These are phyloP conservation scores for Penicillium antarcticum DNA, from an alignment of 495 filamentous ascomycete species.

Conservation along the genomic window DNA sequence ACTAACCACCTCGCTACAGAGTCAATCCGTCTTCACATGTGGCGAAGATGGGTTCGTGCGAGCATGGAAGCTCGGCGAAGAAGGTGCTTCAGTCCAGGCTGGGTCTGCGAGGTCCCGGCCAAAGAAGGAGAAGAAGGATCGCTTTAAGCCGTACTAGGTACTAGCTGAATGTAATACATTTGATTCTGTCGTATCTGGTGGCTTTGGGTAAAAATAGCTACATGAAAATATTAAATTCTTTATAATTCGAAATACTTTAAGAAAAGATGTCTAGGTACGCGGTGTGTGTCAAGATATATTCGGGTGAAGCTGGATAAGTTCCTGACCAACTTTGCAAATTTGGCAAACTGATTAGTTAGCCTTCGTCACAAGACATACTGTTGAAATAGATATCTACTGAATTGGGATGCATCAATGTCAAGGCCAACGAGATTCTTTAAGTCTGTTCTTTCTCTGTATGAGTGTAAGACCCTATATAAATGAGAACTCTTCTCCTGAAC, in stretches of 20 bases:
- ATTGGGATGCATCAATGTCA: too few relatives aligned
- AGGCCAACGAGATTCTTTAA: too few relatives aligned
- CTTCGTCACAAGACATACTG: too few relatives aligned
- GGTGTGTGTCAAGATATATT: too few relatives aligned
- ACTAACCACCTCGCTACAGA: slow-evolving; percentile 29
- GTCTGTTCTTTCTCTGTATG: too few relatives aligned
- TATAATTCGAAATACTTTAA: too few relatives aligned
- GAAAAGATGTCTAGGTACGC: too few relatives aligned
- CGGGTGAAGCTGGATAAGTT: background rate
- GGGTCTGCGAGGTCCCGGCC: slow-evolving; percentile 22
- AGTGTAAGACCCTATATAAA: too few relatives aligned
- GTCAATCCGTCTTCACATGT: slow-evolving; percentile 66
- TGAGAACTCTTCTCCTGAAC: too few relatives aligned
- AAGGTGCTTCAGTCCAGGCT: slow-evolving; percentile 15
- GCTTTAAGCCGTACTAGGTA: slow-evolving; percentile 41
- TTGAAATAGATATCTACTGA: too few relatives aligned
- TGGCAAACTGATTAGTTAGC: too few relatives aligned
- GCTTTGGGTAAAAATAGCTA: slow-evolving; percentile 15
- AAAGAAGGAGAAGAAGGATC: slow-evolving; percentile 41
- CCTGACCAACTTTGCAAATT: background rate
- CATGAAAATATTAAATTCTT: too few relatives aligned
- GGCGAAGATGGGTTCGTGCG: slow-evolving; percentile 75
- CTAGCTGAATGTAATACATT: slow-evolving; percentile 4
- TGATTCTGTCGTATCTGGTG: slow-evolving; percentile 18
- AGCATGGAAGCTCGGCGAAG: slow-evolving; percentile 35